Percentiles rank a stretch among this genome's conserved stretches.
phyloP scores from a whole-genome alignment of 441 rosid species.

The Populus hybrid region DNA sequence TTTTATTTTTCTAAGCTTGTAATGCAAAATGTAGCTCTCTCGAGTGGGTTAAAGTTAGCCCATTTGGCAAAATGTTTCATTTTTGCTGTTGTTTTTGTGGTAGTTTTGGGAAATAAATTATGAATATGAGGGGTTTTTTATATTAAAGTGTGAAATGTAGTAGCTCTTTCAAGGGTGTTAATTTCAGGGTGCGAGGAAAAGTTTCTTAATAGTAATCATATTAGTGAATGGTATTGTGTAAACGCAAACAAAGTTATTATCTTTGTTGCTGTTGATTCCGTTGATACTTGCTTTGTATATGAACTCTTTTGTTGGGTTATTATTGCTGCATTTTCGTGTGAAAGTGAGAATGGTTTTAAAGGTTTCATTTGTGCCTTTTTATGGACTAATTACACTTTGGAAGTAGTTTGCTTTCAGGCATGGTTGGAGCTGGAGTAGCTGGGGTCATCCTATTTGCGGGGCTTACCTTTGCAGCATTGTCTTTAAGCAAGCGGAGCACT shows the following conservation, averaged over 20 bases:
- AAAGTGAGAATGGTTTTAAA: background rate
- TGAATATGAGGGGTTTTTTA: background rate
- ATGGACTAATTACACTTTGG: background rate
- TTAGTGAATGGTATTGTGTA: background rate
- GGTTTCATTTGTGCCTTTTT: background rate
- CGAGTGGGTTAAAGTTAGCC: background rate
- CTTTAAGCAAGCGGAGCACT: too few species aligned
- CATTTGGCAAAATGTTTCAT: background rate
- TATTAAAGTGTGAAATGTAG: background rate
- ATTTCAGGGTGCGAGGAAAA: background rate
- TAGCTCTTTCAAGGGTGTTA: background rate
- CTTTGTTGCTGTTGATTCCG: background rate
- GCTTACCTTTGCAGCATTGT: too few species aligned
- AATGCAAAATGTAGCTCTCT: background rate
- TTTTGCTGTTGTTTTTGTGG: too few species aligned
- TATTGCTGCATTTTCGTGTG: background rate
- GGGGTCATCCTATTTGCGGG: too few species aligned
- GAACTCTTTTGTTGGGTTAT: background rate
- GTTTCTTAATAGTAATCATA: background rate
- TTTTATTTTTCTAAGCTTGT: background rate
- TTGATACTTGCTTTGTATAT: background rate
- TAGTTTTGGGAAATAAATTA: too few species aligned
- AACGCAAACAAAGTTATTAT: background rate
- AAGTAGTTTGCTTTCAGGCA: too few species aligned
- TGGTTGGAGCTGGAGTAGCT: too few species aligned